These are phyloP conservation scores for Raddia distichophylla DNA, from an alignment of 176 grass and related monocot genomes.

Conservation along the genomic window DNA sequence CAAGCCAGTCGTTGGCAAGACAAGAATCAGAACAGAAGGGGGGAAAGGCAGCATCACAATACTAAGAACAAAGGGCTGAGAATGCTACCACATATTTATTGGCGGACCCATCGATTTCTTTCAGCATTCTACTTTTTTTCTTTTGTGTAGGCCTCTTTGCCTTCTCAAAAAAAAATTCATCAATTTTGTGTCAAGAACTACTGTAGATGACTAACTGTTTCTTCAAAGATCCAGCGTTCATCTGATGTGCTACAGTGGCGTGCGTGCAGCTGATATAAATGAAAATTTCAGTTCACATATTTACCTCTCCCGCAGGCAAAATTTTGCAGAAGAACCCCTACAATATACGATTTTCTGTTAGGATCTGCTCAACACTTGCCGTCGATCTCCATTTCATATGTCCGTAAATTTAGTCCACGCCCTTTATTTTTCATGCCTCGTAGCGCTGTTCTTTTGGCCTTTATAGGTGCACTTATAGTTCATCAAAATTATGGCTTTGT, in stretches of 20 bases:
- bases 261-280: conserved; percentile 42
- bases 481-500: no score
- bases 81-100: conserved; percentile 21
- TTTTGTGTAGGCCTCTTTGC: conserved; percentile 29
- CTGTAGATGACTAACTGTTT: conserved; percentile 40
- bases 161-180: conserved; percentile 6
- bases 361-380: no score
- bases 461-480: no score
- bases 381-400: no score
- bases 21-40: conserved; percentile 83
- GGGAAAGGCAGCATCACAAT: conserved; percentile 97
- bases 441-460: no score
- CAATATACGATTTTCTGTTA: no score
- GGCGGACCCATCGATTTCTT: conserved; percentile 40
- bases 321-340: no score
- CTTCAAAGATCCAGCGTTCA: conserved; percentile 40
- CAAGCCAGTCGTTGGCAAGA: conserved; percentile 88
- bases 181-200: conserved; percentile 31
- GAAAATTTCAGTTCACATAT: conserved; percentile 1
- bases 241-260: conserved; percentile 45
- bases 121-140: conserved; percentile 17
- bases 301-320: neutral
- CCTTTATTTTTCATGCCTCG: no score
- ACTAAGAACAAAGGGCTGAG: conserved; percentile 85
- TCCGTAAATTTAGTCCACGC: no score